phyloP scores from a whole-genome alignment of 306 rosid genomes.

The Vicia villosa region DNA sequence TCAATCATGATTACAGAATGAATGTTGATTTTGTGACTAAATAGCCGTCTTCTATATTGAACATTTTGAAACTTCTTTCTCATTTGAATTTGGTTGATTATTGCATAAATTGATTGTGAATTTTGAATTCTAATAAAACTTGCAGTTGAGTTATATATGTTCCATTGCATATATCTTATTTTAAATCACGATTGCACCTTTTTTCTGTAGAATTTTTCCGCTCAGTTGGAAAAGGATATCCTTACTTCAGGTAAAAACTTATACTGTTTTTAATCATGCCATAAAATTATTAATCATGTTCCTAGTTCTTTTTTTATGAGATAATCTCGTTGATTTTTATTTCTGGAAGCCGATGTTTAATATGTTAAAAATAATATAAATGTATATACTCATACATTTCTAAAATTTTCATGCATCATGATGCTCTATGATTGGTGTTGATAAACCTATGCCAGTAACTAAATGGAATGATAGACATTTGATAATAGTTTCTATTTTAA shows the following conservation, averaged over 20 bases:
- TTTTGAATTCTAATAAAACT: conserved; percentile 11
- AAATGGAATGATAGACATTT: conserved; percentile 22
- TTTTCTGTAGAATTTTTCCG: conserved; percentile 75
- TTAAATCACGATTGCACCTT: conserved; percentile 30
- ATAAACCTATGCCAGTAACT: background rate
- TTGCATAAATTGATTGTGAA: conserved; percentile 27
- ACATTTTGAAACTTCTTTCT: conserved; percentile 2
- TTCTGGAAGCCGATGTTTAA: conserved; percentile 17
- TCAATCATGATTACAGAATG: conserved; percentile 23
- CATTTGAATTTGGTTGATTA: conserved; percentile 27
- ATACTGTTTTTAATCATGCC: conserved; percentile 5
- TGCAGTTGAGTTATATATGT: background rate
- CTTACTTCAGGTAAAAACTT: conserved; percentile 81
- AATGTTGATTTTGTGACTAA: conserved; percentile 23
- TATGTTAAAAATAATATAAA: conserved; percentile 19
- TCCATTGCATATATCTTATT: conserved; percentile 29
- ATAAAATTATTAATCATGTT: conserved; percentile 10
- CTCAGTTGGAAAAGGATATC: conserved; percentile 91
- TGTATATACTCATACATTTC: conserved; percentile 4
- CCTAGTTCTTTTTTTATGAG: conserved; percentile 5
- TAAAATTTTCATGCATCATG: conserved; percentile 1
- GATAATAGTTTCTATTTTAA: conserved; percentile 18
- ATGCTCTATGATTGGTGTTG: conserved; percentile 24
- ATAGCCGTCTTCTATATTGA: conserved; percentile 23
- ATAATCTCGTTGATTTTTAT: conserved; percentile 6